phyloP scores from a whole-genome alignment of 2,329 filamentous ascomycete species.

The Aspergillus japonicus region DNA sequence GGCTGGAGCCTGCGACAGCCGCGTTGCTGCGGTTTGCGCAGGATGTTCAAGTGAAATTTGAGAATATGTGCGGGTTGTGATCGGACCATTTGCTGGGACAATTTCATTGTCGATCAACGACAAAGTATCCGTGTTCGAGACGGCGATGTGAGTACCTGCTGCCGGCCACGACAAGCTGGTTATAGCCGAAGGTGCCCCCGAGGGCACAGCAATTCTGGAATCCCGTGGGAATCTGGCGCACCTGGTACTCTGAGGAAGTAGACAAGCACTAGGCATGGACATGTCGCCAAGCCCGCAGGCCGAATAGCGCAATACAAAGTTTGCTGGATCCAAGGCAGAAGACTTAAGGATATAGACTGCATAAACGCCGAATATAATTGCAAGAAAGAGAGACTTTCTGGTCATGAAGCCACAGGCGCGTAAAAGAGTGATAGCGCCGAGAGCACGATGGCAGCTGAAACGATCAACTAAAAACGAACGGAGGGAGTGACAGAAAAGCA shows the following conservation, averaged over 20 bases:
- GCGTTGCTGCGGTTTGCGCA: background rate
- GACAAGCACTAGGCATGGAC: slow-evolving; percentile 26
- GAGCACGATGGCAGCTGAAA: background rate
- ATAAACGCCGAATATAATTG: background rate
- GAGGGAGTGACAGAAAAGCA: slow-evolving; percentile 2
- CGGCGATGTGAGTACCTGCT: slow-evolving; percentile 3
- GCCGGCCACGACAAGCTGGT: slow-evolving; percentile 6
- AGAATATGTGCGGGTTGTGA: background rate
- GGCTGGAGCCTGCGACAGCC: background rate
- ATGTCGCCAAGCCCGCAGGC: slow-evolving; percentile 26
- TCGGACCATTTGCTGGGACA: background rate
- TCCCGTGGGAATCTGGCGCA: slow-evolving; percentile 26
- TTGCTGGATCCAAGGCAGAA: slow-evolving; percentile 6
- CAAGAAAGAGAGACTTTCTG: background rate
- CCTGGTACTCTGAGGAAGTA: slow-evolving; percentile 25
- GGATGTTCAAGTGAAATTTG: background rate
- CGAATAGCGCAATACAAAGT: slow-evolving; percentile 4
- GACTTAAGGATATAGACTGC: background rate
- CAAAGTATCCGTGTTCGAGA: background rate
- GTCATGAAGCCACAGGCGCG: slow-evolving; percentile 2
- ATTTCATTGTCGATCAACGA: background rate
- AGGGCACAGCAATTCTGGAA: slow-evolving; percentile 9
- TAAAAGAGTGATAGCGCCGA: slow-evolving; percentile 2
- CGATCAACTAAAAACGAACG: slow-evolving; percentile 1
- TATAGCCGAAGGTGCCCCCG: slow-evolving; percentile 10